Evolutionary conservation across 2,329 filamentous ascomycete genomes (phyloP), one percentile per base, ranked within the genome.

Genomic region (Rugonectria rugulosa): DNA sequence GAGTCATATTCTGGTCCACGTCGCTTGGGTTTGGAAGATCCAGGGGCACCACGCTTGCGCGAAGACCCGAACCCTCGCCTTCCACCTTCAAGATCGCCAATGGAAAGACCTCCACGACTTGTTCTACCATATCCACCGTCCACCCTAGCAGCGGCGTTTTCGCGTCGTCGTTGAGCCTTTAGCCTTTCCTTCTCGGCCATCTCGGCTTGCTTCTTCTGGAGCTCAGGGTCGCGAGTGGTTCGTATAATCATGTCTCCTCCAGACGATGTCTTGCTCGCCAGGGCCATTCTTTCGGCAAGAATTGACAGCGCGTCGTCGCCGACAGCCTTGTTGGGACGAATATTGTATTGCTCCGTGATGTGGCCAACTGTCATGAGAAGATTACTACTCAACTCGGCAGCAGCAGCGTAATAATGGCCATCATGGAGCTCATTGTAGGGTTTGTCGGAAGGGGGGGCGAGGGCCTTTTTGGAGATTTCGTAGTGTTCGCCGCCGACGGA

Each of bases 401-500:
- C 87, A 2, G 88, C 88, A 7, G 91, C 84, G 67, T 93, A 94
- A 65, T 88, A 90, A 72, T 91, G 89, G 6, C 87, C 85, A 65
- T 94, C 90, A 58, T 88, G 83, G 23, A 85, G 79, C 64, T 88
- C 83, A 57, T 86, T 79, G 76, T 90, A 89, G 2, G 82, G 78
- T 65, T 86, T 83, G 65, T 79, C 75, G 11, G 75, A 76, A 2
- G 81, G 77, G 2, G 89, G 88, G 2, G 88, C 89, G 42, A 92
- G 83, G 20, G 80, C 75, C 73, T 91, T 92, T 65, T 84, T 86
- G 59, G 86, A 81, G 40, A 93, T 81, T 67, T 92, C 88, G 77
- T 88, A 93, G 67, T 93, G 90, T 60, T 88, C 86, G 56, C 85
- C 86, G 12, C 89, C 90, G 20, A 93, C 79, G n/a, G 88, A 85